These are phyloP conservation scores for Scutellaria minor DNA, from an alignment of 257 asterid genomes.

Conservation along the genomic window DNA sequence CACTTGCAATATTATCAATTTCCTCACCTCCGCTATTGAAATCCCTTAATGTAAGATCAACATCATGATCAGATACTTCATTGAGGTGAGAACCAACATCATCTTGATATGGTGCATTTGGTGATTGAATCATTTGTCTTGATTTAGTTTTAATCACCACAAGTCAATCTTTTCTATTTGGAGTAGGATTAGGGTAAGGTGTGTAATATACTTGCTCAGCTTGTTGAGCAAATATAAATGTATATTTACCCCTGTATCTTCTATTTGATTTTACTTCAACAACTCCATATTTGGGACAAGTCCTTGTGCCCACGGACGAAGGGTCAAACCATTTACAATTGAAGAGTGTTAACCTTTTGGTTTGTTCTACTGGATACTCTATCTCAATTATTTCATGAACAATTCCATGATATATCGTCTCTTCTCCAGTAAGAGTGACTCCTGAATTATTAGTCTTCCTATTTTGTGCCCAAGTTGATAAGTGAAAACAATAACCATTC, in stretches of 20 bases:
- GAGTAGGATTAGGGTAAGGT: background rate
- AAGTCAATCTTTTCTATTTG: background rate
- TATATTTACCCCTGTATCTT: too few relatives aligned
- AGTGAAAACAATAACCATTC: constrained; percentile 14
- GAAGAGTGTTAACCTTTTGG: too few relatives aligned
- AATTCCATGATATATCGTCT: background rate
- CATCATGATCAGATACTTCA: background rate
- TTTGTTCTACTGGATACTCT: background rate
- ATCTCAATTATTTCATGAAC: background rate
- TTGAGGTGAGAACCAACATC: background rate
- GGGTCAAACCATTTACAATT: too few relatives aligned
- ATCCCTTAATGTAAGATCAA: background rate
- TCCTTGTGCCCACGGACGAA: too few relatives aligned
- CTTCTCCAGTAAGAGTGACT: background rate
- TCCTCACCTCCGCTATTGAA: background rate
- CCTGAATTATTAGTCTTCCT: background rate
- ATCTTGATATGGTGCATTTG: background rate
- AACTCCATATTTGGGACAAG: too few relatives aligned
- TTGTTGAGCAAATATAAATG: too few relatives aligned
- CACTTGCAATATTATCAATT: too few relatives aligned
- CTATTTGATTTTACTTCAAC: too few relatives aligned
- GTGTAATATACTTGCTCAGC: background rate
- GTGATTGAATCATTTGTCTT: background rate
- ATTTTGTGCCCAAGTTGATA: background rate
- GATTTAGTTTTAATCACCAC: background rate